A percentile compares a stretch with the other conserved stretches of the same genome.
Conservation (phyloP, 176 grass and related monocot species). For the Bromus sterilis region DNA sequence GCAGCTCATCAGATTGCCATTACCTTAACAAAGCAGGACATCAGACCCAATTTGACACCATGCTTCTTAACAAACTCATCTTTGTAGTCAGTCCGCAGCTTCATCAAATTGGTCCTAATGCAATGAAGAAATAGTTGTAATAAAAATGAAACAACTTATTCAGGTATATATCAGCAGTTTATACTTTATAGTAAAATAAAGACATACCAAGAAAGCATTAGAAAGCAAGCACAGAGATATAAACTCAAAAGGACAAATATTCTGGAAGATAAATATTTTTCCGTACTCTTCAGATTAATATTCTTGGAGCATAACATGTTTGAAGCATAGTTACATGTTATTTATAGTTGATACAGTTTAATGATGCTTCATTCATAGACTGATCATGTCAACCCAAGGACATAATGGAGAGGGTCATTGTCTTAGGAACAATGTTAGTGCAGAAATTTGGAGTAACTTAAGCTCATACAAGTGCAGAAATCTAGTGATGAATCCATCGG, state of each 20-base stretch:
- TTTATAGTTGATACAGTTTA: not conserved
- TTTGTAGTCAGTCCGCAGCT: slow-evolving; percentile 73
- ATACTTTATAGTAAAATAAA: not conserved
- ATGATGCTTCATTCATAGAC: not conserved
- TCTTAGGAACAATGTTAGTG: not conserved
- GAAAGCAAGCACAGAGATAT: not conserved
- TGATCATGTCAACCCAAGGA: not conserved
- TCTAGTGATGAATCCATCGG: not conserved
- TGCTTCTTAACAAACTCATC: slow-evolving; percentile 75
- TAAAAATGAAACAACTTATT: not conserved
- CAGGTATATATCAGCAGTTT: not conserved
- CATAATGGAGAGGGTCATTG: not conserved
- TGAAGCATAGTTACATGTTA: not conserved
- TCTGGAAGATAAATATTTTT: not conserved
- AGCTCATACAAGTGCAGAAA: not conserved
- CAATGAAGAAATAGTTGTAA: not conserved
- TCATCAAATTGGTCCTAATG: slow-evolving; percentile 85
- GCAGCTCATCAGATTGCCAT: not conserved
- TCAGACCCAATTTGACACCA: slow-evolving; percentile 76
- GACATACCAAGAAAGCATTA: not conserved
- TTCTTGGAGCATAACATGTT: not conserved
- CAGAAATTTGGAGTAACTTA: not conserved
- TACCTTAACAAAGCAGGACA: slow-evolving; percentile 89
- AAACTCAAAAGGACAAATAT: not conserved
- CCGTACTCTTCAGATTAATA: not conserved